Percentiles rank a stretch among this genome's conserved stretches.
Evolutionary conservation across 1,284 basidiomycete genomes (phyloP).

Genomic region (Lignosus rhinocerotis): DNA sequence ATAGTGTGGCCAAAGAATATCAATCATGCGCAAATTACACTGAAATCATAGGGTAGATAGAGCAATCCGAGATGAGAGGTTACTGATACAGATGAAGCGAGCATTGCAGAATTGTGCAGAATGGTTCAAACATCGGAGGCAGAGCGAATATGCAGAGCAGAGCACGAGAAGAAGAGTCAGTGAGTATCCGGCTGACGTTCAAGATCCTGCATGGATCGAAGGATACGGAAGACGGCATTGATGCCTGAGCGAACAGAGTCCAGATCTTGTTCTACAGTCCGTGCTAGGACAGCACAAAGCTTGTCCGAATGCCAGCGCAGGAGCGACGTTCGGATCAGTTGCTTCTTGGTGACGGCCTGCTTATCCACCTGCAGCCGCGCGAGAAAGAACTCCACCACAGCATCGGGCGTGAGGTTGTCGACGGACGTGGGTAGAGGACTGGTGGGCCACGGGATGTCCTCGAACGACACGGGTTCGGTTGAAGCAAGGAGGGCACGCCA

Average conservation of each 20-base stretch:
- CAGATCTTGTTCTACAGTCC: constrained; percentile 52
- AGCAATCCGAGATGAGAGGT: no score
- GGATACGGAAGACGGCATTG: constrained; percentile 33
- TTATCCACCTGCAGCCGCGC: constrained; percentile 45
- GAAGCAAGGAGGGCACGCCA: constrained; percentile 43
- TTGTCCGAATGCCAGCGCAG: constrained; percentile 79
- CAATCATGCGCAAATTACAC: no score
- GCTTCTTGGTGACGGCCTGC: constrained; percentile 44
- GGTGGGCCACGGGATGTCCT: constrained; percentile 64
- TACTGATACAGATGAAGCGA: no score
- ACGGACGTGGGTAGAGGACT: constrained; percentile 29
- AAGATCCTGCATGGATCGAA: constrained; percentile 4
- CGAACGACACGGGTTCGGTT: constrained; percentile 35
- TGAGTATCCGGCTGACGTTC: background rate
- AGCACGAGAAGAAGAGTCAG: background rate
- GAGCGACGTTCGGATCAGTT: constrained; percentile 58
- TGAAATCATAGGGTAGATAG: no score
- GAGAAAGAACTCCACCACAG: constrained; percentile 56
- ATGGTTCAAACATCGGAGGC: background rate
- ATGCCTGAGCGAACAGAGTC: constrained; percentile 49
- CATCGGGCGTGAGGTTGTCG: constrained; percentile 42
- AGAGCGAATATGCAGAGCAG: background rate
- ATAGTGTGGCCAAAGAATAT: no score
- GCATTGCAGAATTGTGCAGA: no score
- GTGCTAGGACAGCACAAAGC: constrained; percentile 49